Base-by-base conservation (phyloP, 805 yeast species). In the Sugiyamaella floridensis region DNA sequence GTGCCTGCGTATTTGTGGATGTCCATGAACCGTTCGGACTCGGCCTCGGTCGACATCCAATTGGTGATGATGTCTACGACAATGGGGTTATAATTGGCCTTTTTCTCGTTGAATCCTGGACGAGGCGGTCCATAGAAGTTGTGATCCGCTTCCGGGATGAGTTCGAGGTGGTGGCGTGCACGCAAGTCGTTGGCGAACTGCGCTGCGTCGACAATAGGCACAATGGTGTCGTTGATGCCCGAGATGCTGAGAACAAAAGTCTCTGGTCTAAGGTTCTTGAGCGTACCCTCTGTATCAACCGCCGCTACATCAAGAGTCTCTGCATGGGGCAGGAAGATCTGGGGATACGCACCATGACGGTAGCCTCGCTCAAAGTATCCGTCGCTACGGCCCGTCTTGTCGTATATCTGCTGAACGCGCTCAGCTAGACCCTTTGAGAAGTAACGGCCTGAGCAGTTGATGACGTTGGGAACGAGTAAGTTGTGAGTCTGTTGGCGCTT, bases 101-200 rank as follows among this genome's bases (percentile, higher is more conserved):
- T 20, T 26, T 60, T 37, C 50, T 49, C 5, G 52, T 66, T 34
- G 69, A 72, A 14, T 52, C 60, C 11, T 63, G 75, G 18, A 68
- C 70, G 15, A 67, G 60, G 45, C 76, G 71, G 9, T 60, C 69
- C 2, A 63, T 77, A 85, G 63, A 77, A 89, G 61, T 86, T 87
- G 67, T 90, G 98, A 64, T 88, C 90, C 0, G 96, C 96, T 45
- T 72, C 73, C 0, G 79, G 78, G 10, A 90, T 70, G 7, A 87
- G 65, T 40, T 73, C 71, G 50, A 89, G 69, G 2, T 74, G 71
- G 59, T 85, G 83, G 18, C 89, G 79, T 4, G 77, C 69, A 2
- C 74, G 76, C 47, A 89, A 76, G 9, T 70, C 58, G 59, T 84
- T 80, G 7, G 85, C 80, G 69, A 72, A 88, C 40, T 59, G 60